phyloP scores from a whole-genome alignment of 768 basidiomycete genomes.

The Lactarius indigo region DNA sequence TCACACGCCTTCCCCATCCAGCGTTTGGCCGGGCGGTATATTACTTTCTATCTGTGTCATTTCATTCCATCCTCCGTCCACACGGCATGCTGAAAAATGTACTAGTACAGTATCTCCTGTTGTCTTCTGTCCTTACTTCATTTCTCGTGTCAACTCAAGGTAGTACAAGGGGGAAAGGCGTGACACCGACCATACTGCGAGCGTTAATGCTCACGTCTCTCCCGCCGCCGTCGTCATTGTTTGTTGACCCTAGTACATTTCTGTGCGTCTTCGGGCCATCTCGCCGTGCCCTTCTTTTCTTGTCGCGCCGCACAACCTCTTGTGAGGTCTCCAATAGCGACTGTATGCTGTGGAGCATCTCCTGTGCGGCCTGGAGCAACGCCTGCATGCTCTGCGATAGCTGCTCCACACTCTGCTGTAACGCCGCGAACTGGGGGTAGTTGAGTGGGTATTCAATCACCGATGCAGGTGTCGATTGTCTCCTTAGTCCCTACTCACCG shows the following conservation, averaged over 20 bases:
- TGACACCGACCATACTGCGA: background rate
- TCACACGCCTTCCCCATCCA: background rate
- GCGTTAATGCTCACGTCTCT: background rate
- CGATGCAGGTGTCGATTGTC: background rate
- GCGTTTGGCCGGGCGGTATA: background rate
- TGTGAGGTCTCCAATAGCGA: conserved; percentile 6
- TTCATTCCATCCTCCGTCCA: background rate
- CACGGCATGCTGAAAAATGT: background rate
- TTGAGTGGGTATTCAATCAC: background rate
- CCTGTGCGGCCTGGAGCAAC: conserved; percentile 3
- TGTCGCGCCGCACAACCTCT: background rate
- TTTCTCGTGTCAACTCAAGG: background rate
- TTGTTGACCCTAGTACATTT: background rate
- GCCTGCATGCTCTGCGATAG: conserved; percentile 13
- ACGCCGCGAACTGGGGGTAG: conserved; percentile 19
- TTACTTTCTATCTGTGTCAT: background rate
- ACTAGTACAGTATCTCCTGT: background rate
- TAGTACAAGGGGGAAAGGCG: background rate
- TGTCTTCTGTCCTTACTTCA: background rate
- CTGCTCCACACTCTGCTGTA: conserved; percentile 20
- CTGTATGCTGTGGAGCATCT: conserved; percentile 11
- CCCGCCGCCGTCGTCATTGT: background rate
- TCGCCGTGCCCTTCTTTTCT: background rate
- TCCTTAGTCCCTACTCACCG: conserved; percentile 8
- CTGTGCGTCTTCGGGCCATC: background rate